Percentiles rank a stretch among this genome's conserved stretches.
These are phyloP conservation scores for Epichloe amarillans DNA, from an alignment of 2,329 filamentous ascomycete genomes.

Conservation along the genomic window DNA sequence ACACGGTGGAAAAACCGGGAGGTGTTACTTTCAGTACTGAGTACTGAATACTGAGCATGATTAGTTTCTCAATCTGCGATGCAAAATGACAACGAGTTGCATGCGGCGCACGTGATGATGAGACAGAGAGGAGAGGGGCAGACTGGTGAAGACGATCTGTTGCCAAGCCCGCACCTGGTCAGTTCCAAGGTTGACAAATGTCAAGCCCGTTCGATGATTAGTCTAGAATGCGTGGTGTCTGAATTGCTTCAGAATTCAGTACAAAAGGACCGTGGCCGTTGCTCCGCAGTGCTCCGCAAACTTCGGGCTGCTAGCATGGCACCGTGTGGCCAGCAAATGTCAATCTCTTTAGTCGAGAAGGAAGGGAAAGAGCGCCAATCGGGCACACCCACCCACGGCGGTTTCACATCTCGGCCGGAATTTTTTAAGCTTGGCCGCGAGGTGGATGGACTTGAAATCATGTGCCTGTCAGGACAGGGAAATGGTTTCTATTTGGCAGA, in stretches of 20 bases:
- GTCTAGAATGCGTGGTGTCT: not conserved
- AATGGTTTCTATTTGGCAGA: not conserved
- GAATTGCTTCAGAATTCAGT: no score
- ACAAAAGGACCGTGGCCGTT: not conserved
- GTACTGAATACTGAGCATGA: not conserved
- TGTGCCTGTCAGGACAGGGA: not conserved
- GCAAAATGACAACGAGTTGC: no score
- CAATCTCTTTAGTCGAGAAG: not conserved
- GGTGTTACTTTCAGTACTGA: no score
- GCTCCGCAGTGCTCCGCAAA: not conserved
- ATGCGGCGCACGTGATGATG: no score
- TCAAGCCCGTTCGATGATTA: not conserved
- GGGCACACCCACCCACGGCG: not conserved
- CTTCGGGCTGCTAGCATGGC: no score
- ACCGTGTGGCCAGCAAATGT: not conserved
- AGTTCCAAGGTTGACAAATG: no score
- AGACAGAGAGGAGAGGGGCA: no score
- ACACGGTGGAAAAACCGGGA: no score
- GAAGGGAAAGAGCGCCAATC: not conserved
- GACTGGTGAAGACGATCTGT: no score
- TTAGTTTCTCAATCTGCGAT: no score
- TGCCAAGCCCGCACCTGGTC: no score
- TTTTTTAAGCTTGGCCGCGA: not conserved
- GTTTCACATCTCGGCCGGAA: not conserved
- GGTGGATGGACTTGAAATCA: not conserved